Evolutionary conservation across 768 basidiomycete species (phyloP).

Genomic region (Tylopilus rubrobrunneus): DNA sequence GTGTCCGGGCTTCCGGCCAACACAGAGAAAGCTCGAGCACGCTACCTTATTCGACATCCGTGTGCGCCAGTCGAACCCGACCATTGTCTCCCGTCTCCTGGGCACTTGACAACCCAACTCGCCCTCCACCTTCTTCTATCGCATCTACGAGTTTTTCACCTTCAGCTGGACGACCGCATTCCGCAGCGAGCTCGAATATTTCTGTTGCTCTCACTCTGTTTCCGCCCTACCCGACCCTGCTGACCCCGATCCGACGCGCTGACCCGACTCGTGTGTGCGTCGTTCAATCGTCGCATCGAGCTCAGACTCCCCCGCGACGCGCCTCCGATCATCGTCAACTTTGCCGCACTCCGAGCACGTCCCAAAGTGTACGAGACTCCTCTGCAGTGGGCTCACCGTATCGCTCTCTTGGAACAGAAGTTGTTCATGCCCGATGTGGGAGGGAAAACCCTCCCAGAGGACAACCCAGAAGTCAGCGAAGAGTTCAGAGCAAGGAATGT

Average conservation of each 20-base stretch:
- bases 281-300: conserved; percentile 13
- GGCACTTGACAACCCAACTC: neutral
- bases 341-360: conserved; percentile 7
- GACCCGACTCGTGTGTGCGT: conserved; percentile 7
- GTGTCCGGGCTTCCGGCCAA: conserved; percentile 1
- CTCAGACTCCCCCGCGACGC: conserved; percentile 6
- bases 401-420: neutral
- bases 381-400: neutral
- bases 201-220: conserved; percentile 3
- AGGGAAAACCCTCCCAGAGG: neutral
- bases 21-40: neutral
- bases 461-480: conserved; percentile 6
- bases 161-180: conserved; percentile 9
- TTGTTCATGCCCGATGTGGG: conserved; percentile 4
- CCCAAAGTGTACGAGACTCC: conserved; percentile 7
- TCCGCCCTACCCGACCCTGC: conserved; percentile 2
- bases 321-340: conserved; percentile 8
- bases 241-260: conserved; percentile 3
- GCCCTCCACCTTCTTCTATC: conserved; percentile 5
- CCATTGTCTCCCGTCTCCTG: conserved; percentile 1
- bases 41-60: conserved; percentile 2
- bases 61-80: neutral
- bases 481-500: conserved; percentile 9
- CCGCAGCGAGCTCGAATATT: conserved; percentile 13
- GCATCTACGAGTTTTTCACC: conserved; percentile 9